phyloP scores from a whole-genome alignment of 2,329 filamentous ascomycete species.

The Aureobasidium uvarum region DNA sequence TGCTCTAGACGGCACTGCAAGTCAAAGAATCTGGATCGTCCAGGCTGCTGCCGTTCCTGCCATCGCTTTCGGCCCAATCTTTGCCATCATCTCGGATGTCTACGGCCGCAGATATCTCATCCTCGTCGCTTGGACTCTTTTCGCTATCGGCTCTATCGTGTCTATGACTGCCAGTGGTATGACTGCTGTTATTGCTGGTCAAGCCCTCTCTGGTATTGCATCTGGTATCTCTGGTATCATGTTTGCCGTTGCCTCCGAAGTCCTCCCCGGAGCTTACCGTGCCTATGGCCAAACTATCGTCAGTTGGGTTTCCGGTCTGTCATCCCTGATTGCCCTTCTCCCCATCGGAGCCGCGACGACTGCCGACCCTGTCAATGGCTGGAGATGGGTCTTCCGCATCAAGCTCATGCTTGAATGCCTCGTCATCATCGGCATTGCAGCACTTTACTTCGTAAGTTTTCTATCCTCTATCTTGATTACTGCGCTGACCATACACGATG shows the following conservation, averaged over 20 bases:
- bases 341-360: constrained; percentile 5
- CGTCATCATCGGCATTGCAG: constrained; percentile 14
- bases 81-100: constrained; percentile 17
- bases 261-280: constrained; percentile 16
- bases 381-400: constrained; percentile 23
- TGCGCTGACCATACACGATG: neutral
- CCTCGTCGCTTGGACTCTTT: constrained; percentile 1
- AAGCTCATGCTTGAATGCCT: constrained; percentile 17
- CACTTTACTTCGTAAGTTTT: constrained; percentile 10
- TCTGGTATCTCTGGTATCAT: constrained; percentile 23
- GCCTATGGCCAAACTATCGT: constrained; percentile 18
- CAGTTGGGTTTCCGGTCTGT: constrained; percentile 14
- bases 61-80: constrained; percentile 18
- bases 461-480: neutral
- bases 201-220: constrained; percentile 13
- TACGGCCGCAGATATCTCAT: constrained; percentile 10
- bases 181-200: constrained; percentile 18
- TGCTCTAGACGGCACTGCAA: constrained; percentile 9
- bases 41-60: constrained; percentile 18
- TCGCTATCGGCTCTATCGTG: constrained; percentile 7
- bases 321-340: constrained; percentile 5
- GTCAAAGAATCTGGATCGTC: constrained; percentile 21
- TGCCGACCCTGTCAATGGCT: constrained; percentile 17
- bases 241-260: constrained; percentile 18
- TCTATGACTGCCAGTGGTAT: constrained; percentile 19